These are phyloP conservation scores for Dovyalis caffra DNA, from an alignment of 345 rosid genomes.

Conservation along the genomic window DNA sequence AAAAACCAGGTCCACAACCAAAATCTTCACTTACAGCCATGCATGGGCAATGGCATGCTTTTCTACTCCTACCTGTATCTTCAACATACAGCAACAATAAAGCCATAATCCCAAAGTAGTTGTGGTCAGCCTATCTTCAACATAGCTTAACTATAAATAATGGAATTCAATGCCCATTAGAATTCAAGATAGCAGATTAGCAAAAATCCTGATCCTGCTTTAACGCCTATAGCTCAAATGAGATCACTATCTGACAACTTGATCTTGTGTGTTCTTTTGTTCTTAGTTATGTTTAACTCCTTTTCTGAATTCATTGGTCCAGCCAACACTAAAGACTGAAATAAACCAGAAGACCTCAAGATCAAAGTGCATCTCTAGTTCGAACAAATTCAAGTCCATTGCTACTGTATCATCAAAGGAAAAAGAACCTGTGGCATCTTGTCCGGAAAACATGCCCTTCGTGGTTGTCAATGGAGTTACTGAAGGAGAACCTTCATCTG, in stretches of 20 bases:
- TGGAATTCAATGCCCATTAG: neutral
- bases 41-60: neutral
- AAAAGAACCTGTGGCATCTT: constrained; percentile 28
- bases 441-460: constrained; percentile 28
- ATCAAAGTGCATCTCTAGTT: constrained; percentile 26
- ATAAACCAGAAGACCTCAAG: constrained; percentile 31
- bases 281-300: constrained; percentile 4
- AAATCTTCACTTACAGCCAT: neutral
- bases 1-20: neutral
- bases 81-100: neutral
- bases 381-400: constrained; percentile 29
- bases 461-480: constrained; percentile 37
- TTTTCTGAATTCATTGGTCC: constrained; percentile 18
- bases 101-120: neutral
- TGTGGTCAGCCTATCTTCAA: neutral
- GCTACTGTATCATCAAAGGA: constrained; percentile 38
- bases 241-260: neutral
- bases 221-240: neutral
- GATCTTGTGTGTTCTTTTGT: neutral
- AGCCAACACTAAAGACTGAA: constrained; percentile 39
- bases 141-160: neutral
- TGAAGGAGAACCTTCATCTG: constrained; percentile 30
- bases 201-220: neutral
- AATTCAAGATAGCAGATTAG: neutral
- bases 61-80: neutral